A percentile compares a stretch with the other conserved stretches of the same genome.
These are phyloP conservation scores for Gyrodon lividus DNA, from an alignment of 768 basidiomycete species.

Conservation along the genomic window DNA sequence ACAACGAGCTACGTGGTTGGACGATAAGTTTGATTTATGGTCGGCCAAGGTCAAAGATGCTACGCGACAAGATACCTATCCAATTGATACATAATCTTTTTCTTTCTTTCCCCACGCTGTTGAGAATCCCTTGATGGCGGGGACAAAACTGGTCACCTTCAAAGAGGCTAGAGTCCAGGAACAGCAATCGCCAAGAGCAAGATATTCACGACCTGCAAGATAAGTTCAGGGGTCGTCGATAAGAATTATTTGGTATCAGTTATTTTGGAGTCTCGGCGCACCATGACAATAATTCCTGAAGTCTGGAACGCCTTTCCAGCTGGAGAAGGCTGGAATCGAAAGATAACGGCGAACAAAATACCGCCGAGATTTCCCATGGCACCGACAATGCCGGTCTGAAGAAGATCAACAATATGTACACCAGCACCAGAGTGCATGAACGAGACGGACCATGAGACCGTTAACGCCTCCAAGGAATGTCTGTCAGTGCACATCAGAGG, in stretches of 20 bases:
- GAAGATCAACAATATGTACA: neutral
- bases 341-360: slow-evolving; percentile 47
- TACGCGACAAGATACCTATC: too few relatives aligned
- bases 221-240: neutral
- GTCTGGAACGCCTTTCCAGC: slow-evolving; percentile 48
- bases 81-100: too few relatives aligned
- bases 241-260: too few relatives aligned
- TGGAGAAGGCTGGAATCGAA: slow-evolving; percentile 42
- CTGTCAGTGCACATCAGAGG: neutral
- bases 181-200: slow-evolving; percentile 18
- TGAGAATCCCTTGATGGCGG: neutral
- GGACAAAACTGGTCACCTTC: neutral
- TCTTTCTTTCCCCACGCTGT: too few relatives aligned
- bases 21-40: slow-evolving; percentile 1
- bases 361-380: slow-evolving; percentile 44
- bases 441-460: slow-evolving; percentile 33
- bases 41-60: too few relatives aligned
- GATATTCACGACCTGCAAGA: slow-evolving; percentile 19
- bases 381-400: slow-evolving; percentile 39
- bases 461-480: slow-evolving; percentile 22
- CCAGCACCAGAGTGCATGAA: neutral
- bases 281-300: slow-evolving; percentile 41
- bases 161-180: neutral
- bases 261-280: slow-evolving; percentile 6
- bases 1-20: neutral